Evolutionary conservation across 495 filamentous ascomycete species (phyloP).

Genomic region (Evansstolkia leycettana): DNA sequence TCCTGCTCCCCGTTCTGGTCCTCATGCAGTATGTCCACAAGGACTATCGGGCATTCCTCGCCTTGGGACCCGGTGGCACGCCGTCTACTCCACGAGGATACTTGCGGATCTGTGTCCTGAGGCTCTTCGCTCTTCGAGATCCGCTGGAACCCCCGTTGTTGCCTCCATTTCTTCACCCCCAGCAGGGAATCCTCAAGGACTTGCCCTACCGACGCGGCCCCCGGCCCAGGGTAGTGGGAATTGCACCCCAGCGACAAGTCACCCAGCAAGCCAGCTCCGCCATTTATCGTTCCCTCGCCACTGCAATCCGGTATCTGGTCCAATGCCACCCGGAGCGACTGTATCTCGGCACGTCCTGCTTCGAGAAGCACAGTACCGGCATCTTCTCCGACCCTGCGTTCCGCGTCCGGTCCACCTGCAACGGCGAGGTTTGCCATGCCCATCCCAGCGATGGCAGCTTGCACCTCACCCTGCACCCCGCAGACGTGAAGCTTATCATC

Average conservation of each 20-base stretch:
- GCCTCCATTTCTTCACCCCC: conserved; percentile 21
- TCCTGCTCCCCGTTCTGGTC: conserved; percentile 37
- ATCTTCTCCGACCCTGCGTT: conserved; percentile 50
- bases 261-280: conserved; percentile 44
- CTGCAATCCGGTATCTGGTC: conserved; percentile 38
- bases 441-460: conserved; percentile 59
- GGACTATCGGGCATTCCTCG: conserved; percentile 67
- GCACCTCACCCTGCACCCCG: conserved; percentile 68
- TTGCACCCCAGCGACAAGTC: conserved; percentile 69
- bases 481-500: conserved; percentile 59
- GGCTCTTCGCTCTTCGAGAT: conserved; percentile 30
- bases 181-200: conserved; percentile 33
- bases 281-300: conserved; percentile 39
- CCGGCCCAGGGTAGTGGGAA: conserved; percentile 55
- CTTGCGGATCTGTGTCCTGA: conserved; percentile 49
- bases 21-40: conserved; percentile 47
- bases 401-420: conserved; percentile 19
- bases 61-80: conserved; percentile 70
- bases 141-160: conserved; percentile 19
- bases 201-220: conserved; percentile 48
- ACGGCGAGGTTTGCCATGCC: conserved; percentile 69
- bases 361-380: conserved; percentile 68
- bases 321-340: conserved; percentile 34
- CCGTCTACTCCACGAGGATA: conserved; percentile 64
- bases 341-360: conserved; percentile 52